phyloP scores from a whole-genome alignment of 305 asterid species.

The Andrographis paniculata region DNA sequence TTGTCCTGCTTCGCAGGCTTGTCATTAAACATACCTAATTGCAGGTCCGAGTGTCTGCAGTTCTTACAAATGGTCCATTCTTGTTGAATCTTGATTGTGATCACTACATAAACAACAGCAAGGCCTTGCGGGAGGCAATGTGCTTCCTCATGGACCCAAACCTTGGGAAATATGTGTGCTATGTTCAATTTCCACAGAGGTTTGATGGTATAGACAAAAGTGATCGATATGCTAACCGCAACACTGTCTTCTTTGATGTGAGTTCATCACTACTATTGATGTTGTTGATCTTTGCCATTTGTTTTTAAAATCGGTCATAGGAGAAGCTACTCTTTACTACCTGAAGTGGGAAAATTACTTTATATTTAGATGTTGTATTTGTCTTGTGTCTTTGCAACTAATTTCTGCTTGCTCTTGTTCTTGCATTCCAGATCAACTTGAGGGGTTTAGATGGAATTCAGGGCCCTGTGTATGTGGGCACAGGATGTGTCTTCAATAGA shows the following conservation, averaged over 20 bases:
- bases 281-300: no score
- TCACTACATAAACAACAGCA: slow-evolving; percentile 91
- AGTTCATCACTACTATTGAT: slow-evolving; percentile 18
- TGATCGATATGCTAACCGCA: slow-evolving; percentile 89
- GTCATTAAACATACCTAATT: slow-evolving; percentile 16
- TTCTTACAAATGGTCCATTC: slow-evolving; percentile 93
- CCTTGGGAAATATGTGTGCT: slow-evolving; percentile 89
- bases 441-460: slow-evolving; percentile 98
- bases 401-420: neutral
- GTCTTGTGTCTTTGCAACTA: slow-evolving; percentile 7
- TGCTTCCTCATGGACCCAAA: slow-evolving; percentile 91
- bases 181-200: slow-evolving; percentile 92
- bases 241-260: slow-evolving; percentile 89
- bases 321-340: neutral
- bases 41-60: slow-evolving; percentile 93
- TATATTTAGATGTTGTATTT: slow-evolving; percentile 1
- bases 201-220: slow-evolving; percentile 86
- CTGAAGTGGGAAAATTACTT: slow-evolving; percentile 1
- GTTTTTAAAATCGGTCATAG: neutral
- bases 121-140: slow-evolving; percentile 90
- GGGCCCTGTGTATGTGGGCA: slow-evolving; percentile 98
- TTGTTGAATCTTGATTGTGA: slow-evolving; percentile 92
- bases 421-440: slow-evolving; percentile 64
- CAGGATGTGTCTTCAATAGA: slow-evolving; percentile 98
- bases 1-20: slow-evolving; percentile 8